Evolutionary conservation across 2,329 filamentous ascomycete genomes (phyloP), one percentile per base, ranked within the genome.

Genomic region (Sporothrix humicola): DNA sequence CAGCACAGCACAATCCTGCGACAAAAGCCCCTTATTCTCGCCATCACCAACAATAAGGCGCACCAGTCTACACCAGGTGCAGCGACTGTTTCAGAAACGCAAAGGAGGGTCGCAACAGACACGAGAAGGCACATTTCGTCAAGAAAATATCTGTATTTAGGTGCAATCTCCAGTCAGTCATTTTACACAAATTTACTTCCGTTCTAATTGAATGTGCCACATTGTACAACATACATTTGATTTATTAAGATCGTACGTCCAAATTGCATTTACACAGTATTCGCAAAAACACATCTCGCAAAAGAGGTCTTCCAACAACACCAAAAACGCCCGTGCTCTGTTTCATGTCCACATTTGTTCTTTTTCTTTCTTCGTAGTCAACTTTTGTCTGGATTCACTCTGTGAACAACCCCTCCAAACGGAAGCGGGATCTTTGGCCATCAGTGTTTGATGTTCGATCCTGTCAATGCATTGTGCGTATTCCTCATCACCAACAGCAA

Each of bases 361-460:
- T 6, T 70, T 54, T n/a, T 61, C 26, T 52, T 50, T 72, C 69
- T 52, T n/a, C 23, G 26, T 23, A 44, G 9, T 31, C 31, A 52
- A 6, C 17, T 13, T 56, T 23, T 15, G 12, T 15, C 13, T 37
- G 31, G 2, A 37, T 2, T 17, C 48, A n/a, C 20, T 56, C 8
- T 13, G 20, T 23, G n/a, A 56, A 7, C 23, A 7, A 13, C 31
- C 52, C 52, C 59, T 37, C 8, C 0, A 63, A 23, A 23, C 59
- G 59, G n/a, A 65, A 65, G 31, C 59, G 37, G 37, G 37, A 65
- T 65, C 17, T 37, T 42, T 44, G 31, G 3, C 17, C 31, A 20
- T 63, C 31, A 44, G 59, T 65, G 59, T 65, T 65, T 65, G 59
- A 65, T 65, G 37, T 20, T 44, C 59, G n/a, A 44, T 65, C 59